Base-by-base conservation (phyloP, 495 filamentous ascomycete species). In the Amorphotheca resinae region DNA sequence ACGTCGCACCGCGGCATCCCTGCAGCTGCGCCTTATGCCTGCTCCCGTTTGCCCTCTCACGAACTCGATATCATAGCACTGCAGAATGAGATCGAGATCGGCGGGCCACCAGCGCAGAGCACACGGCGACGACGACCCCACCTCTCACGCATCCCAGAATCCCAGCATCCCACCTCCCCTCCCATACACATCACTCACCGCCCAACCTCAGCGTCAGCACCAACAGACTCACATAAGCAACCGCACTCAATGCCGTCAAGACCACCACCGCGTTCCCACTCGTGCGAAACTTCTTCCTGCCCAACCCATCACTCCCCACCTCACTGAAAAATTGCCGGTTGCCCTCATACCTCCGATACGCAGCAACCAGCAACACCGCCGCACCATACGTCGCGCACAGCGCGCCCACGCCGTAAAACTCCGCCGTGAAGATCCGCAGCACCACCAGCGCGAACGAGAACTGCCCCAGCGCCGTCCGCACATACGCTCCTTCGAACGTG, bases 401-500 rank as follows among this genome's bases (percentile, higher is more conserved):
- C 2, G 88, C 88, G 14, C 87, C 88, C 49, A 94, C 89, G 50
- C 77, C 72, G 64, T 95, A 96, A 72, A 96, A 95, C 55, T 95
- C 87, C 33, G 76, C 70, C 17, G 86, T 95, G 67, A 96, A 96
- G 60, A 98, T 93, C 64, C 89, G 93, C 38, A 98, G 76, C 7
- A 98, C 82, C 45, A 98, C 77, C 14, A 98, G 78, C 33, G 89
- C 77, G 56, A 98, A 96, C 38, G 79, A 85, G 72, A 95, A 96
- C 60, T 95, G 88, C 2, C 80, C 81, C 23, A 96, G 77, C 0
- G 89, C 85, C 0, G 91, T 98, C 39, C 91, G 86, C 48, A 94
- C 77, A 64, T 98, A 98, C 23, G 91, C 93, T 1, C 91, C 91
- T 67, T 96, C 91, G 51, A 96, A 98, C 12, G 91, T 98, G 14